A percentile compares a stretch with the other conserved stretches of the same genome.
phyloP scores from a whole-genome alignment of 108 stramenopile genomes.

The Schizochytrium sp. region DNA sequence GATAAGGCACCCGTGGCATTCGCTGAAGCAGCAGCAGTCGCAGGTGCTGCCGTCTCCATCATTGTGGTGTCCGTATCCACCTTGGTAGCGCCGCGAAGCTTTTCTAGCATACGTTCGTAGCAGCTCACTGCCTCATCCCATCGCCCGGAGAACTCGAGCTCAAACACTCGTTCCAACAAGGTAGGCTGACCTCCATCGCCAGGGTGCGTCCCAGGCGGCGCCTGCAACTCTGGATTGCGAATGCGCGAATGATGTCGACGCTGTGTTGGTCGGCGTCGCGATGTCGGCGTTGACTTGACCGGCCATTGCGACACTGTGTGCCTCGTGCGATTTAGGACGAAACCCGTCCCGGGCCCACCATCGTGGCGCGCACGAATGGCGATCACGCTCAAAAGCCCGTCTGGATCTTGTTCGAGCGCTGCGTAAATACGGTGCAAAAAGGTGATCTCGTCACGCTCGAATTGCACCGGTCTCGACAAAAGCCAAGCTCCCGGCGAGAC shows the following conservation, averaged over 20 bases:
- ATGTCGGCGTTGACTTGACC: background rate
- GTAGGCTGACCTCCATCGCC: background rate
- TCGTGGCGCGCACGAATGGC: conserved; percentile 15
- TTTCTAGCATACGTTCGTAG: conserved; percentile 7
- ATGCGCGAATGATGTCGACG: background rate
- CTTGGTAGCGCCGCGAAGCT: background rate
- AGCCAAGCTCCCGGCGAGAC: background rate
- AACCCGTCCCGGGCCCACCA: conserved; percentile 5
- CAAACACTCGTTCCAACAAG: background rate
- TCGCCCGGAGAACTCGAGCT: background rate
- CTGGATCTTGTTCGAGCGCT: conserved; percentile 15
- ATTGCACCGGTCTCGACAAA: background rate
- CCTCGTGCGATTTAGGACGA: background rate
- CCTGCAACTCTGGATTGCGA: background rate
- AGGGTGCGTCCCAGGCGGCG: background rate
- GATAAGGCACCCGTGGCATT: background rate
- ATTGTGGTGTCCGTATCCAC: background rate
- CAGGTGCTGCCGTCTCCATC: background rate
- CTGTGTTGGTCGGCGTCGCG: background rate
- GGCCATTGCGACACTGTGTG: background rate
- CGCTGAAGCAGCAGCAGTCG: background rate
- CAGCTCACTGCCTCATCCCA: conserved; percentile 1
- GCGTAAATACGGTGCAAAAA: conserved; percentile 7
- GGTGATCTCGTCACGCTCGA: conserved; percentile 7
- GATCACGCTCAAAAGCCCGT: background rate